Evolutionary conservation across 2,329 filamentous ascomycete species (phyloP).

Genomic region (Trichothecium roseum): DNA sequence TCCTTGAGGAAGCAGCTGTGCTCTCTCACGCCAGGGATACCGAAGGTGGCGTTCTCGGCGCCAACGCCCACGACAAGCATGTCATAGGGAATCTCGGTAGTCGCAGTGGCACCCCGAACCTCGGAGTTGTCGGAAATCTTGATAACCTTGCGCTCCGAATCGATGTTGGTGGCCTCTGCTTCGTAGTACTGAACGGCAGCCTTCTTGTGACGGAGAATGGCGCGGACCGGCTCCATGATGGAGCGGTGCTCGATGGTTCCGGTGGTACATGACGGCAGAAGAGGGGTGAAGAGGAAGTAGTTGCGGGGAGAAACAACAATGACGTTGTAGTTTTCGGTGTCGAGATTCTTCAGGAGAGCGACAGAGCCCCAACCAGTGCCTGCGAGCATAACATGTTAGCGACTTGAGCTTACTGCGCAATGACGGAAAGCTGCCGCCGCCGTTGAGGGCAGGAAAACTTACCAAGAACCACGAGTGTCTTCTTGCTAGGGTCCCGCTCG

Average conservation of each 20-base stretch:
- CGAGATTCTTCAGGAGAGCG: conserved; percentile 94
- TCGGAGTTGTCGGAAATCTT: conserved; percentile 88
- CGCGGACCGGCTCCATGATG: conserved; percentile 98
- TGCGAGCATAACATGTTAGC: conserved; percentile 26
- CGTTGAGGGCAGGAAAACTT: too few relatives aligned
- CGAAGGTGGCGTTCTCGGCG: conserved; percentile 97
- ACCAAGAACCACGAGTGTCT: conserved; percentile 95
- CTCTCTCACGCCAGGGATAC: conserved; percentile 90
- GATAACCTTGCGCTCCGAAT: conserved; percentile 80
- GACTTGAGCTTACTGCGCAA: too few relatives aligned
- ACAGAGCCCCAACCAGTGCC: conserved; percentile 95
- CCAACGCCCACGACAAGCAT: conserved; percentile 97
- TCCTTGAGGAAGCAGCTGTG: conserved; percentile 98
- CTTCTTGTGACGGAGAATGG: conserved; percentile 92
- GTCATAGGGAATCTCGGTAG: conserved; percentile 91
- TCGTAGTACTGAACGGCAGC: conserved; percentile 93
- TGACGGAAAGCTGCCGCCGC: too few relatives aligned
- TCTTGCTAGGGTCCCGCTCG: conserved; percentile 77
- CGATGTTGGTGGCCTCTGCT: conserved; percentile 91
- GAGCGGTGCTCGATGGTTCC: conserved; percentile 97
- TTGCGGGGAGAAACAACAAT: conserved; percentile 95
- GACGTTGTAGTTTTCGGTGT: conserved; percentile 99
- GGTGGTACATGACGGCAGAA: conserved; percentile 94
- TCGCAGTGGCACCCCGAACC: conserved; percentile 69
- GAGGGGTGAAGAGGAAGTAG: conserved; percentile 98